Base-by-base conservation (phyloP, 78 protist species). In the Parvularia atlantis region DNA sequence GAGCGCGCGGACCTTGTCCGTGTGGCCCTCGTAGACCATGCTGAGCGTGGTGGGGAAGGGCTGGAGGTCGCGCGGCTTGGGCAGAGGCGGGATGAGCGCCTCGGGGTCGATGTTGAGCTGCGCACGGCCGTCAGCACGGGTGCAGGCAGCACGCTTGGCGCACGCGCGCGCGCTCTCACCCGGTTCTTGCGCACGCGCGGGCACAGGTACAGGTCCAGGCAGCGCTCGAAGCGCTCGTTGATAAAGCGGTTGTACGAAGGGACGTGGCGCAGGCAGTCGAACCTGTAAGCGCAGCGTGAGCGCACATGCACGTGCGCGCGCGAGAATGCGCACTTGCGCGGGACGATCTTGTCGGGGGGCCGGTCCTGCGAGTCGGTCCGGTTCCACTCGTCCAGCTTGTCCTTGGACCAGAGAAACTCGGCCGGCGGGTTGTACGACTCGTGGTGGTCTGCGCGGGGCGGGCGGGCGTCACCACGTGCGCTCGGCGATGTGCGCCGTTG, bases 371-470 rank as follows among this genome's bases (percentile, higher is more conserved):
- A 72, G 33, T 76, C 80, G 68, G 66, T 59, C 26, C 43, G 11
- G 44, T 75, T 73, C 87, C 88, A 90, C 37, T 62, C 80, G 30
- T 63, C 77, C 1, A 30, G 1, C 72, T 91, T 93, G 31, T 82
- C 70, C 26, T 76, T 72, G 0, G 77, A 72, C 53, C 79, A 70
- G 6, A 95, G 74, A 64, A 91, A 95, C 78, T 95, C 98, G 24
- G 72, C 73, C 17, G 99, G 97, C 28, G 99, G 98, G 74, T 93
- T 91, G 89, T 93, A 95, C 9, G 93, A 85, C 50, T 89, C 96
- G 11, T 77, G 90, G 72, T 94, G 86, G n/a, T 88, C 86, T 0
- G 95, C 94, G 20, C 78, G 65, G 26, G 57, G 77, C n/a, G n/a
- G n/a, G n/a, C 20, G 61, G 61, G 35, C 31, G 41, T 7, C 7